A percentile compares a stretch with the other conserved stretches of the same genome.
Conservation (phyloP, 1,284 basidiomycete genomes). For the Pascua guehoae region DNA sequence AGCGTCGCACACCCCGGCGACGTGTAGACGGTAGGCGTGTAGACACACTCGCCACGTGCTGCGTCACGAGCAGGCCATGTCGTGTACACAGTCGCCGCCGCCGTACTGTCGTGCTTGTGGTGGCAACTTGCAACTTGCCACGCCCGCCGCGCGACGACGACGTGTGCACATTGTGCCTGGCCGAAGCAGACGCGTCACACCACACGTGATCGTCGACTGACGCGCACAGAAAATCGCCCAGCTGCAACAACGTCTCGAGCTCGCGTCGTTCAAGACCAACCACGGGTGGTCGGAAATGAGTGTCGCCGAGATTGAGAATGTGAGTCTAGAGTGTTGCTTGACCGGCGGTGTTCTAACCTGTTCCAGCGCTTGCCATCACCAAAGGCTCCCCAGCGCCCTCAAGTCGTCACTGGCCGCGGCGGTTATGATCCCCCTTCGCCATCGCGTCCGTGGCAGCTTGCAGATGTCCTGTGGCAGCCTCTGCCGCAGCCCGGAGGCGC, state of each 20-base stretch:
- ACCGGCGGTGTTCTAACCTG: background rate
- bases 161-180: background rate
- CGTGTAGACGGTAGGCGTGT: background rate
- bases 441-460: conserved; percentile 43
- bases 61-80: too few species aligned
- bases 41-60: background rate
- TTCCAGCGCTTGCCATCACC: conserved; percentile 18
- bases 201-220: background rate
- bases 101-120: too few species aligned
- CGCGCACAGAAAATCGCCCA: conserved; percentile 37
- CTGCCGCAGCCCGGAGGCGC: conserved; percentile 36
- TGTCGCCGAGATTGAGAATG: conserved; percentile 44
- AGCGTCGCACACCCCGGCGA: background rate
- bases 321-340: conserved; percentile 13
- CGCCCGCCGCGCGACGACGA: background rate
- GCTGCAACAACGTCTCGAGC: conserved; percentile 43
- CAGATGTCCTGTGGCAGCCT: conserved; percentile 45
- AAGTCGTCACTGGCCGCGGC: conserved; percentile 16
- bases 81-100: too few species aligned
- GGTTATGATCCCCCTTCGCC: conserved; percentile 43
- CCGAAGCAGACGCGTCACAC: background rate
- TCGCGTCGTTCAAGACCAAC: conserved; percentile 45
- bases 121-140: too few species aligned
- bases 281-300: conserved; percentile 45
- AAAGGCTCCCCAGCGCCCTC: conserved; percentile 10